Evolutionary conservation across 805 yeast species (phyloP), one percentile per base, ranked within the genome.

Genomic region (Scheffersomyces ergatensis): DNA sequence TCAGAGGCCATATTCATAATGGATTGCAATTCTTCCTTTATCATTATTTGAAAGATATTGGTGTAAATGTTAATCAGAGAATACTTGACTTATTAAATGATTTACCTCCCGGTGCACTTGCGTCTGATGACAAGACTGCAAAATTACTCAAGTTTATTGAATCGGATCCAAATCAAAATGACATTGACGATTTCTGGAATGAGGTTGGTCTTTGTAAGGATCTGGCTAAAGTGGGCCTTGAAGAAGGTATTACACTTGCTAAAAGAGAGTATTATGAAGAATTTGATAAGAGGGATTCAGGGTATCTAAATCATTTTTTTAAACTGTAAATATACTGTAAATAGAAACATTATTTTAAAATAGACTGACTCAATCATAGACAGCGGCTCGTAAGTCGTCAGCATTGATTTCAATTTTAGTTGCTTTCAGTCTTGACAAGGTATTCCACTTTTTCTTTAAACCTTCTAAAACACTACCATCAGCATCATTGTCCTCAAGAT

Each of bases 401-500:
- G 69, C 72, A 45, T 62, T 65, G 37, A 67, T 67, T 36, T 65
- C 69, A 31, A 66, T 51, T 40, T 51, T 58, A 2, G 47, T 37
- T 1, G 64, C 65, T 29, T 44, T 45, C 44, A 32, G 51, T 16
- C 41, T 48, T 3, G 18, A 14, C 15, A 29, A 29, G 5, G 32
- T 14, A 35, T 11, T 31, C 51, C 53, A 42, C 40, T 43, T 48
- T 7, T 39, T 18, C 32, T 49, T 53, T 37, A 46, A 37, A 8
- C 37, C 36, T 30, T 54, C 57, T 23, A 56, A 33, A 1, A 57
- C 32, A 41, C 59, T 54, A 30, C 35, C 52, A 31, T 59, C 60
- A 2, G 52, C 43, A 23, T 53, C 60, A 23, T 14, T 15, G 5
- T 25, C 29, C 5, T 29, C 32, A 14, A 44, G 44, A 19, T 40